Conservation (phyloP, 1,139 yeast genomes). For the Lipomyces yarrowii region DNA sequence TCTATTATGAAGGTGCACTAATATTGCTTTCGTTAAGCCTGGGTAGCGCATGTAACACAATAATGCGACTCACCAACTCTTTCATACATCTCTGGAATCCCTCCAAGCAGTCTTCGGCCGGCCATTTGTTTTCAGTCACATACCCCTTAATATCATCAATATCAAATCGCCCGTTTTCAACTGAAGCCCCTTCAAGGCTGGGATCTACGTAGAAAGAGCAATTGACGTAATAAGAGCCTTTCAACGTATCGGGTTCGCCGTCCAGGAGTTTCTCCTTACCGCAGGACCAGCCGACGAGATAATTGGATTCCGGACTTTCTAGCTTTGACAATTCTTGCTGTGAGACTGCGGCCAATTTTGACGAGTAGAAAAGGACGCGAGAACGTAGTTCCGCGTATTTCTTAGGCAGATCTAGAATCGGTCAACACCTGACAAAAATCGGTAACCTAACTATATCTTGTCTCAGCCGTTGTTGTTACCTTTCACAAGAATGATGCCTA, state of each 20-base stretch:
- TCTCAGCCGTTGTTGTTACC: slow-evolving; percentile 24
- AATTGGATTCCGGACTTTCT: slow-evolving; percentile 53
- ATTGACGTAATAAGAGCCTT: slow-evolving; percentile 64
- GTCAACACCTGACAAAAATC: background rate
- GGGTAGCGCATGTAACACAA: background rate
- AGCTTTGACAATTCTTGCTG: slow-evolving; percentile 43
- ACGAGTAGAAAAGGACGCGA: slow-evolving; percentile 52
- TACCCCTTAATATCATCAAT: slow-evolving; percentile 49
- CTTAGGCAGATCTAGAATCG: slow-evolving; percentile 43
- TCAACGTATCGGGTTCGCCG: slow-evolving; percentile 52
- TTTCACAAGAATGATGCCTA: slow-evolving; percentile 56
- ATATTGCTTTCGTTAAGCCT: background rate
- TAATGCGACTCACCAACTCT: slow-evolving; percentile 33
- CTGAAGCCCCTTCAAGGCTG: slow-evolving; percentile 51
- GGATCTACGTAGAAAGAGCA: slow-evolving; percentile 57
- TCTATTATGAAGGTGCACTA: slow-evolving; percentile 52
- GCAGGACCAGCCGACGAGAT: slow-evolving; percentile 69
- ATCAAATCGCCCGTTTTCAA: slow-evolving; percentile 37
- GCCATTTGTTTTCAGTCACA: slow-evolving; percentile 61
- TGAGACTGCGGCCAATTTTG: slow-evolving; percentile 52
- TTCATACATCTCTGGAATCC: slow-evolving; percentile 39
- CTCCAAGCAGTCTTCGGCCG: slow-evolving; percentile 34
- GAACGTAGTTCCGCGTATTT: slow-evolving; percentile 47
- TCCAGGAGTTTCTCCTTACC: slow-evolving; percentile 56
- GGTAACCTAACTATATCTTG: too few relatives aligned